phyloP scores from a whole-genome alignment of 116 monocot genomes.

The Dioscorea cayenensis region DNA sequence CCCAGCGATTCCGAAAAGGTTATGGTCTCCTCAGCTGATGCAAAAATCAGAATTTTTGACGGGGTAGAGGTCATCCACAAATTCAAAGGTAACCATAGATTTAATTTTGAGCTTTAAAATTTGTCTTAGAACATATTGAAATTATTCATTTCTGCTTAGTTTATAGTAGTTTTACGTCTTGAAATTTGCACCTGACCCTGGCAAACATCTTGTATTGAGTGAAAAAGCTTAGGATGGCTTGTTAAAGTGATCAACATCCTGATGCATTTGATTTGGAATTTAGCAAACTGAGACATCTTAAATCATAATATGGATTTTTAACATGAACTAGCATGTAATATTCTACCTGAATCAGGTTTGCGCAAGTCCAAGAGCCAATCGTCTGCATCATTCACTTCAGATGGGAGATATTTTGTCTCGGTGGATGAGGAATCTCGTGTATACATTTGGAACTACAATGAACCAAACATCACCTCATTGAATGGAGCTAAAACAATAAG shows the following conservation, averaged over 20 bases:
- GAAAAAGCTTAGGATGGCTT: too few species aligned
- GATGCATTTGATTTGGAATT: neutral
- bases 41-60: slow-evolving; percentile 43
- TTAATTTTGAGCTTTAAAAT: neutral
- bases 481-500: slow-evolving; percentile 32
- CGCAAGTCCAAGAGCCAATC: slow-evolving; percentile 49
- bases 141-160: too few species aligned
- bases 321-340: neutral
- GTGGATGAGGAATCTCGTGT: slow-evolving; percentile 59
- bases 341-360: slow-evolving; percentile 26
- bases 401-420: slow-evolving; percentile 69
- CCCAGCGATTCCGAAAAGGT: slow-evolving; percentile 28
- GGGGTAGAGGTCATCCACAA: slow-evolving; percentile 28
- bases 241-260: too few species aligned
- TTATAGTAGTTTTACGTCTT: too few species aligned
- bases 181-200: too few species aligned
- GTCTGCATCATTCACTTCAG: slow-evolving; percentile 71
- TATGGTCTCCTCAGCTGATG: slow-evolving; percentile 40
- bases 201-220: too few species aligned
- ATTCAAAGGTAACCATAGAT: slow-evolving; percentile 31
- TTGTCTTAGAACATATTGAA: too few species aligned
- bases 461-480: slow-evolving; percentile 10
- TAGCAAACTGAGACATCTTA: neutral
- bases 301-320: neutral
- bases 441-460: slow-evolving; percentile 65